Conservation (phyloP, 225 moss, liverwort and hornwort species). For the Anthoceros angustus region DNA sequence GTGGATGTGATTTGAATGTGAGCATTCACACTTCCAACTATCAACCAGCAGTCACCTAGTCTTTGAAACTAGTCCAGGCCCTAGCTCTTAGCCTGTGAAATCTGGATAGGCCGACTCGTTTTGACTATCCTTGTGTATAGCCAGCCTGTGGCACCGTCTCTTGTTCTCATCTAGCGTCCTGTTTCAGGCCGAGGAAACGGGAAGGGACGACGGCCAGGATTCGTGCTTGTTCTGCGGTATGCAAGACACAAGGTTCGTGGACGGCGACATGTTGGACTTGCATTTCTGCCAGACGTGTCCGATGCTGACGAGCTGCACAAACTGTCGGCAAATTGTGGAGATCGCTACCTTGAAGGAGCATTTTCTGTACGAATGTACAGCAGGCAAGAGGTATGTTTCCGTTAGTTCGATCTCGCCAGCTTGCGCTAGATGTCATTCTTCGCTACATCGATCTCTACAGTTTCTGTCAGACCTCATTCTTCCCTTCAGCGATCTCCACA, state of each 20-base stretch:
- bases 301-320: constrained; percentile 78
- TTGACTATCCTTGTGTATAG: background rate
- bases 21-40: too few relatives aligned
- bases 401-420: background rate
- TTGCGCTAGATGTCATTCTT: background rate
- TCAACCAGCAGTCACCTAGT: too few relatives aligned
- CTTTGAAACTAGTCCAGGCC: too few relatives aligned
- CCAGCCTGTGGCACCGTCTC: background rate
- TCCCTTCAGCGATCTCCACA: background rate
- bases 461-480: background rate
- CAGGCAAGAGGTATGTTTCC: constrained; percentile 41
- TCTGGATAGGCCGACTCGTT: too few relatives aligned
- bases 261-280: constrained; percentile 63
- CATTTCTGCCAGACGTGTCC: constrained; percentile 93
- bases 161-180: background rate
- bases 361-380: constrained; percentile 57
- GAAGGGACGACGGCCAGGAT: constrained; percentile 60
- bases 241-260: constrained; percentile 51
- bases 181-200: constrained; percentile 10
- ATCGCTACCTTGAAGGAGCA: constrained; percentile 80
- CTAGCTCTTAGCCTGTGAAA: too few relatives aligned
- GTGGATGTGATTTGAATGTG: too few relatives aligned
- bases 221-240: constrained; percentile 85
- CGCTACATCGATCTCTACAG: background rate
- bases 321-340: constrained; percentile 90